Conservation (phyloP, 345 rosid species). For the Anacardium occidentale region DNA sequence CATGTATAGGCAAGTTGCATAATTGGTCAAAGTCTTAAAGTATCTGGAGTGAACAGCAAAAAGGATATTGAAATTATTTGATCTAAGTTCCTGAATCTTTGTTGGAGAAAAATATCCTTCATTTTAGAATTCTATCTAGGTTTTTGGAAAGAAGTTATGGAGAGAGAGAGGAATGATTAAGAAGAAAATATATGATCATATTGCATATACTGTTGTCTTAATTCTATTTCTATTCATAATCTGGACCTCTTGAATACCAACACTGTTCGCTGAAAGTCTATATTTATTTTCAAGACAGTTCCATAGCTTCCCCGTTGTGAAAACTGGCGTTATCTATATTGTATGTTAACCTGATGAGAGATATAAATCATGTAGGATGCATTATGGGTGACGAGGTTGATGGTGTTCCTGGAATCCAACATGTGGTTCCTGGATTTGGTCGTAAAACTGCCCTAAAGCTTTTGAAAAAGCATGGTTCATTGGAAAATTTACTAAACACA, state of each 20-base stretch:
- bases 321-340: background rate
- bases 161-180: background rate
- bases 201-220: background rate
- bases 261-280: background rate
- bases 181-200: background rate
- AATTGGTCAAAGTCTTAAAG: no score
- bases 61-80: background rate
- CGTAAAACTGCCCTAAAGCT: constrained; percentile 54
- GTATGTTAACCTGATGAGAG: background rate
- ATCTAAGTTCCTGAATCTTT: background rate
- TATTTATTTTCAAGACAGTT: background rate
- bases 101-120: background rate
- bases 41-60: no score
- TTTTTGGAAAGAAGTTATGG: background rate
- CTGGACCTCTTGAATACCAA: background rate
- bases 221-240: background rate
- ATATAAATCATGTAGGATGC: constrained; percentile 49
- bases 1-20: no score
- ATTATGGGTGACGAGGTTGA: constrained; percentile 90
- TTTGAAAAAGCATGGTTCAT: no score
- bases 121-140: no score
- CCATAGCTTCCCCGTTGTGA: background rate
- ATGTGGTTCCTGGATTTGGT: constrained; percentile 81
- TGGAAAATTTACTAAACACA: no score
- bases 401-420: constrained; percentile 88